Evolutionary conservation across 2,329 filamentous ascomycete genomes (phyloP).

Genomic region (Colletotrichum neosansevieriae): DNA sequence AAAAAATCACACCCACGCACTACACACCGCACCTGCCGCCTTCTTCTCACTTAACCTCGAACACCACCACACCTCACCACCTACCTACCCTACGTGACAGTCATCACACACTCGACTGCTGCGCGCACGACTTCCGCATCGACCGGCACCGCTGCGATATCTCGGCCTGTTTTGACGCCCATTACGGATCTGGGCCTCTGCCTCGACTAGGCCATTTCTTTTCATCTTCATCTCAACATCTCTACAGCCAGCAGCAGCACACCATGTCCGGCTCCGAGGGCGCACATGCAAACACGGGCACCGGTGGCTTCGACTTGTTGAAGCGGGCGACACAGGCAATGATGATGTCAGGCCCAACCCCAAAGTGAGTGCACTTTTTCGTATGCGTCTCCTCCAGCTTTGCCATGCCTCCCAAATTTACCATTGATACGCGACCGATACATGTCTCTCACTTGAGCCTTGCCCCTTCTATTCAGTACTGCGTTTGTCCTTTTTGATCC

Average conservation of each 20-base stretch:
- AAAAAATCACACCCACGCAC: conserved; percentile 36
- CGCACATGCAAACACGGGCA: conserved; percentile 54
- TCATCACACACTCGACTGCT: conserved; percentile 4
- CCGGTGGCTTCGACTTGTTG: conserved; percentile 66
- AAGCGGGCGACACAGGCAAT: conserved; percentile 72
- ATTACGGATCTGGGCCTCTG: conserved; percentile 34
- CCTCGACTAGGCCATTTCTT: conserved; percentile 38
- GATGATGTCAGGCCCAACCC: conserved; percentile 66
- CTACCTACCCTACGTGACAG: conserved; percentile 9
- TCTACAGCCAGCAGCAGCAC: conserved; percentile 8
- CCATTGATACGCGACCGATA: background rate
- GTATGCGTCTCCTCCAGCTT: conserved; percentile 40
- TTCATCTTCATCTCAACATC: conserved; percentile 19
- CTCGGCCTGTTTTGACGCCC: conserved; percentile 39
- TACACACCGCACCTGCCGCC: conserved; percentile 25
- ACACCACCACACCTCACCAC: conserved; percentile 12
- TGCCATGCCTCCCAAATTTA: conserved; percentile 32
- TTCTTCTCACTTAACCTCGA: conserved; percentile 24
- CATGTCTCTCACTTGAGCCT: conserved; percentile 5
- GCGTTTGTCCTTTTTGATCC: background rate
- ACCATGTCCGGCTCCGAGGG: conserved; percentile 65
- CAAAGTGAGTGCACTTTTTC: conserved; percentile 40
- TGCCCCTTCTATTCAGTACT: background rate
- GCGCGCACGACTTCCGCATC: conserved; percentile 2
- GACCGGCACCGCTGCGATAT: conserved; percentile 28